phyloP scores from a whole-genome alignment of 2,329 filamentous ascomycete species.

The Monosporascus sp. region DNA sequence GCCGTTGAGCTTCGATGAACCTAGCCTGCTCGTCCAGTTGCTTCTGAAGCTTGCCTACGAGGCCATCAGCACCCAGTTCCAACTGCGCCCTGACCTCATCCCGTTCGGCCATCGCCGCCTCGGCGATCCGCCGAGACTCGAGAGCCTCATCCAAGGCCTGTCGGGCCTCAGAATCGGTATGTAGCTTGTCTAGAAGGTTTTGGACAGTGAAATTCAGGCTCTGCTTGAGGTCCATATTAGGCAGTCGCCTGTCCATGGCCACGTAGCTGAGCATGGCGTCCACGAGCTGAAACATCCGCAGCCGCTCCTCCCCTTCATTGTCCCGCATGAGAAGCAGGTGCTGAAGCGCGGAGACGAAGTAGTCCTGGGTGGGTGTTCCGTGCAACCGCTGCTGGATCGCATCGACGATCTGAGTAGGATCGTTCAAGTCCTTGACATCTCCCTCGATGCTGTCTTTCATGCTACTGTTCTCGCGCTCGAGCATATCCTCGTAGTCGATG shows the following conservation, averaged over 20 bases:
- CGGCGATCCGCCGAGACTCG: conserved; percentile 86
- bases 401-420: conserved; percentile 89
- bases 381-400: conserved; percentile 82
- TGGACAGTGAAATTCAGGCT: conserved; percentile 97
- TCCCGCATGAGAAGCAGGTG: conserved; percentile 90
- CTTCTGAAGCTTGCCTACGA: conserved; percentile 88
- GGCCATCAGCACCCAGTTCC: conserved; percentile 85
- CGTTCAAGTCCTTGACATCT: conserved; percentile 85
- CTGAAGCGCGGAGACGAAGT: conserved; percentile 92
- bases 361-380: conserved; percentile 84
- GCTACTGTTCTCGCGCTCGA: conserved; percentile 85
- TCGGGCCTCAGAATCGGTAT: conserved; percentile 91
- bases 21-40: conserved; percentile 89
- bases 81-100: conserved; percentile 90
- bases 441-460: conserved; percentile 83
- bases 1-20: conserved; percentile 81
- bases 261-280: conserved; percentile 99
- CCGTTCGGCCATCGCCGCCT: conserved; percentile 91
- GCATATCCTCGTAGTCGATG: conserved; percentile 96
- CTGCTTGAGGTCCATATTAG: conserved; percentile 97
- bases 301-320: conserved; percentile 83
- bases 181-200: conserved; percentile 87
- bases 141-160: conserved; percentile 88
- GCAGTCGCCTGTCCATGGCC: conserved; percentile 91
- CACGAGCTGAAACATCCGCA: conserved; percentile 95